Percentiles rank a stretch among this genome's conserved stretches.
Conservation (phyloP, 75 land plant genomes). For the Pinus tabuliformis region DNA sequence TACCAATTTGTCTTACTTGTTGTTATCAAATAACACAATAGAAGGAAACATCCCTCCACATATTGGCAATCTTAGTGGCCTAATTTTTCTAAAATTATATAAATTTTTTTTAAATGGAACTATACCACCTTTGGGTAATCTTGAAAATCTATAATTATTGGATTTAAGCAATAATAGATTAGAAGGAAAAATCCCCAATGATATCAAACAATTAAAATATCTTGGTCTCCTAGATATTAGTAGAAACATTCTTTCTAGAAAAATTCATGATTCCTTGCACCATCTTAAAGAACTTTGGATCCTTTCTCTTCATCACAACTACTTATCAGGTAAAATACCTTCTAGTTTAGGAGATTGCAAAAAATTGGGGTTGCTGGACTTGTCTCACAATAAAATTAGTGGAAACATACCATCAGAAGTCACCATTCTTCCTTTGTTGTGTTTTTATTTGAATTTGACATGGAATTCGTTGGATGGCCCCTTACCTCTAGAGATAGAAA, state of each 20-base stretch:
- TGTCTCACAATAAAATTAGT: neutral
- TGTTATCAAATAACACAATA: neutral
- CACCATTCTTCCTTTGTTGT: constrained; percentile 1
- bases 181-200: constrained; percentile 15
- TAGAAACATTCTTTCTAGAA: constrained; percentile 26
- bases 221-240: constrained; percentile 13
- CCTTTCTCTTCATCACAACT: constrained; percentile 15
- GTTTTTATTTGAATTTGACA: constrained; percentile 14
- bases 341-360: constrained; percentile 5
- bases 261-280: constrained; percentile 2
- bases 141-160: constrained; percentile 9
- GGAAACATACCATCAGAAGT: constrained; percentile 16
- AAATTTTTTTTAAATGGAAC: constrained; percentile 15
- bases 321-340: constrained; percentile 12
- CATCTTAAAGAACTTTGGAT: neutral
- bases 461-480: constrained; percentile 14
- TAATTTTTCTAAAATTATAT: constrained; percentile 10
- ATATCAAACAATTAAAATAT: constrained; percentile 14
- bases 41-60: neutral
- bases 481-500: constrained; percentile 3
- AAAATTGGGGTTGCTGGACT: constrained; percentile 11
- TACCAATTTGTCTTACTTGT: neutral
- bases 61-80: constrained; percentile 5
- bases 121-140: constrained; percentile 12
- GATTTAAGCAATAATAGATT: constrained; percentile 16